Percentiles rank a stretch among this genome's conserved stretches.
phyloP scores from a whole-genome alignment of 2,329 filamentous ascomycete genomes.

The Fusarium paranaense region DNA sequence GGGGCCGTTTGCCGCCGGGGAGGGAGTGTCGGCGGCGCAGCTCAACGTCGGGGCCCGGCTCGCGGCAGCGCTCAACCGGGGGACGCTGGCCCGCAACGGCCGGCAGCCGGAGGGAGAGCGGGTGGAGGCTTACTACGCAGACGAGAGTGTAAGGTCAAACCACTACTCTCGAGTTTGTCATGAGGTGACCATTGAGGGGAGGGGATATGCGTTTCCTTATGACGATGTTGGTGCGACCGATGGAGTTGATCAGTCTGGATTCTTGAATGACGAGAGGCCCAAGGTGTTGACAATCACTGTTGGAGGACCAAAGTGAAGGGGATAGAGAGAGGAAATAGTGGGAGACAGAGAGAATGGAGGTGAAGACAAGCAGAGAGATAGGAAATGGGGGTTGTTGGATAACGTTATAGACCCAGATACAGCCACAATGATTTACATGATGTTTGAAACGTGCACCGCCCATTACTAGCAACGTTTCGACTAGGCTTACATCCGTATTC shows the following conservation, averaged over 20 bases:
- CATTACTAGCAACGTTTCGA: not conserved
- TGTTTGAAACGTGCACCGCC: not conserved
- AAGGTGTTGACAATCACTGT: conserved; percentile 67
- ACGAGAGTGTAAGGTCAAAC: conserved; percentile 64
- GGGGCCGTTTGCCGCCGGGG: conserved; percentile 63
- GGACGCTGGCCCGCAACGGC: conserved; percentile 69
- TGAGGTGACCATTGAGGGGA: conserved; percentile 66
- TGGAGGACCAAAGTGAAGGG: conserved; percentile 52
- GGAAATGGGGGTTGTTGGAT: not conserved
- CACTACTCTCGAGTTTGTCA: conserved; percentile 76
- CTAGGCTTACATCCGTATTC: not conserved
- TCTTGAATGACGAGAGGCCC: conserved; percentile 68
- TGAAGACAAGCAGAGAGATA: not conserved
- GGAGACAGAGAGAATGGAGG: not conserved
- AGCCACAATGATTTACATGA: not conserved
- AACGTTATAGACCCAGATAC: not conserved
- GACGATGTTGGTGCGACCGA: conserved; percentile 72
- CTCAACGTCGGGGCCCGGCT: conserved; percentile 79
- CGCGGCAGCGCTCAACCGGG: conserved; percentile 80
- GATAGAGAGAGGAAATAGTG: not conserved
- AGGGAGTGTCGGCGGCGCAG: conserved; percentile 57
- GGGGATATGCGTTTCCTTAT: conserved; percentile 78
- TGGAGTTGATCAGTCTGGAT: conserved; percentile 71
- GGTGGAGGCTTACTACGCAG: conserved; percentile 63
- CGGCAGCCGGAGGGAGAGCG: conserved; percentile 64